Base-by-base conservation (phyloP, 192 early-diverging fungal species). In the Coemansia sp. region DNA sequence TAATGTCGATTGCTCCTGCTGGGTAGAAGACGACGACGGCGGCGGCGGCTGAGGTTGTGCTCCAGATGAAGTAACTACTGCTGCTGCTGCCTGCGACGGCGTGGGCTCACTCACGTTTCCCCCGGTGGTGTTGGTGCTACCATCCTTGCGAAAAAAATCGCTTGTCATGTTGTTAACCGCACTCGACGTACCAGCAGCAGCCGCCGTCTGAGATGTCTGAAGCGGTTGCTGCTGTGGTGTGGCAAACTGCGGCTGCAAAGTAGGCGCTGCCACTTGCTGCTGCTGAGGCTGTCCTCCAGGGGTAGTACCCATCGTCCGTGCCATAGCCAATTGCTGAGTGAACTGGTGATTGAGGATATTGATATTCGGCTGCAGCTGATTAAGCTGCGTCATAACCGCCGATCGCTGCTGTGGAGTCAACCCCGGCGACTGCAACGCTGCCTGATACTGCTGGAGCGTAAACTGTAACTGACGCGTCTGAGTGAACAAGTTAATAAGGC, bases 61-160 rank as follows among this genome's bases (percentile, higher is more conserved):
- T 65, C 34, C 24, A 20, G 45, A 20, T 37, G 45, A 22, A 47
- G 30, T 50, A 52, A 45, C 71, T 45, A 49, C 47, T 47, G 76
- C 43, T 40, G 59, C 41, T 18, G 35, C 16, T 60, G 62, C 24
- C 55, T 52, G 61, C 38, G 35, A 27, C 53, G 65, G 55, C 50
- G 69, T 74, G 69, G 72, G 65, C 72, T 73, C 68, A 70, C 64
- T 74, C 68, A 66, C 68, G 73, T 67, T 74, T 74, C 72, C 65
- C 65, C 61, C 27, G 50, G 50, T 44, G 41, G 41, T 65, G 56
- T 66, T 44, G 41, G 41, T 65, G 56, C 69, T 69, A 53, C 66
- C 69, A 66, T 74, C 68, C 60, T 66, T 62, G 59, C 35, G 74
- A 70, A 70, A 68, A 71, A 68, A 71, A 71, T 22, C 20, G 59